Percentiles rank a stretch among this genome's conserved stretches.
phyloP scores from a whole-genome alignment of 345 rosid species.

The Kernera saxatilis region DNA sequence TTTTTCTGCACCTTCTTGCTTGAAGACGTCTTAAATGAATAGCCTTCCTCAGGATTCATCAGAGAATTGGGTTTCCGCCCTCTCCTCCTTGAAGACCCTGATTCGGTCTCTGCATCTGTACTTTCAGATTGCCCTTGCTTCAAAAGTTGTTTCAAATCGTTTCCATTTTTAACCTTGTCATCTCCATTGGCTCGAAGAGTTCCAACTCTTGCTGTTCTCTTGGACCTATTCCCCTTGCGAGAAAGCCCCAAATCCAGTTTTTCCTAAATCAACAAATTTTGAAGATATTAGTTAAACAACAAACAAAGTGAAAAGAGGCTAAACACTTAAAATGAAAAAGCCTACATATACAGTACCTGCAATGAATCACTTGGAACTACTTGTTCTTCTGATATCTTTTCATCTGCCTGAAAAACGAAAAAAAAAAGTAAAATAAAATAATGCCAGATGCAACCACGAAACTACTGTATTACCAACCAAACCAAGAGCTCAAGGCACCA shows the following conservation, averaged over 20 bases:
- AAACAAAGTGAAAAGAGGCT: not conserved
- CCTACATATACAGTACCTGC: slow-evolving; percentile 20
- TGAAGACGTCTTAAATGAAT: slow-evolving; percentile 23
- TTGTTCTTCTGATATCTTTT: slow-evolving; percentile 6
- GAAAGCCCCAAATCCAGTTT: not conserved
- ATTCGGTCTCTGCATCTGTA: slow-evolving; percentile 30
- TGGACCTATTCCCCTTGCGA: slow-evolving; percentile 16
- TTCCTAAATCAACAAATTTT: slow-evolving; percentile 25
- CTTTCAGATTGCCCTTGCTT: slow-evolving; percentile 29
- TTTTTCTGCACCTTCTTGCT: slow-evolving; percentile 31
- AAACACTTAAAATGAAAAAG: not conserved
- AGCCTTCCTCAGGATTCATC: slow-evolving; percentile 65
- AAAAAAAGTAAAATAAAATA: not conserved
- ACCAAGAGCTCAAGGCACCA: not conserved
- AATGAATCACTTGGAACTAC: slow-evolving; percentile 7
- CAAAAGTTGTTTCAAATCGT: slow-evolving; percentile 13
- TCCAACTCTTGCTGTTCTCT: slow-evolving; percentile 11
- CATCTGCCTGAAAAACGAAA: slow-evolving; percentile 23
- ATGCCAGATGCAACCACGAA: slow-evolving; percentile 17
- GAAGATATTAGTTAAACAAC: not conserved
- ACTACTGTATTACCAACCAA: not conserved
- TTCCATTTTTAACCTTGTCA: not conserved
- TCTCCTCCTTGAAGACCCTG: slow-evolving; percentile 42
- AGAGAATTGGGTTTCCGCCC: slow-evolving; percentile 58
- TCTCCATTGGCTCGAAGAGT: slow-evolving; percentile 5